Conservation (phyloP, 805 yeast genomes). For the Pichia cephalocereana region DNA sequence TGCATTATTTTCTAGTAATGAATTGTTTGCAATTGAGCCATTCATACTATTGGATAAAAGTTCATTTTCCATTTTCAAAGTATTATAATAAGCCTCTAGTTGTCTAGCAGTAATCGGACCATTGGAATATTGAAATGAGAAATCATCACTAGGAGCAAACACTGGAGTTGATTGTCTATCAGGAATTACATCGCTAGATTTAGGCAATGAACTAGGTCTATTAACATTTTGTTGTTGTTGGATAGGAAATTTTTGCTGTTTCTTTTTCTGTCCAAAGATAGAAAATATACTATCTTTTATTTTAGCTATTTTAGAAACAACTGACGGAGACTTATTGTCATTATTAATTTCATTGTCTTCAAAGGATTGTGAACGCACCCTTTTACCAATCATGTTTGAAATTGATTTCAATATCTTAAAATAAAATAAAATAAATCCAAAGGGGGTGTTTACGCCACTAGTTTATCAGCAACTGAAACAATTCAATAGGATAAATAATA, state of each 20-base stretch:
- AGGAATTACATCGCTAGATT: neutral
- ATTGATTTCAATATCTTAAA: neutral
- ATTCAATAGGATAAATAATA: no score
- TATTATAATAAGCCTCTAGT: slow-evolving; percentile 20
- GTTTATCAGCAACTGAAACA: no score
- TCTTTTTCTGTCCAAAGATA: slow-evolving; percentile 3
- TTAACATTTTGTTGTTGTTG: neutral
- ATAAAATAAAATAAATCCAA: no score
- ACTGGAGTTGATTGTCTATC: neutral
- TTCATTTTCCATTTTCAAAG: slow-evolving; percentile 18
- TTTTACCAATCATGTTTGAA: neutral
- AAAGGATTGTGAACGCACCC: slow-evolving; percentile 8
- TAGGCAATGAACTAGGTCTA: no score
- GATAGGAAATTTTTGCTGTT: neutral
- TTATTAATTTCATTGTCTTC: neutral
- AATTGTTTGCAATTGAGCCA: neutral
- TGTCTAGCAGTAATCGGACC: slow-evolving; percentile 20
- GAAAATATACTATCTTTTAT: slow-evolving; percentile 9
- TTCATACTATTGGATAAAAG: slow-evolving; percentile 12
- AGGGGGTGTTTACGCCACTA: no score
- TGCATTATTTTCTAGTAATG: slow-evolving; percentile 4
- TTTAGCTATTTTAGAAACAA: slow-evolving; percentile 14
- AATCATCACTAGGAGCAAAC: neutral
- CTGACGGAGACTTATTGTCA: neutral
- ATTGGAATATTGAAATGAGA: neutral